These are phyloP conservation scores for Austroboletus festivus DNA, from an alignment of 768 basidiomycete species.

Conservation along the genomic window DNA sequence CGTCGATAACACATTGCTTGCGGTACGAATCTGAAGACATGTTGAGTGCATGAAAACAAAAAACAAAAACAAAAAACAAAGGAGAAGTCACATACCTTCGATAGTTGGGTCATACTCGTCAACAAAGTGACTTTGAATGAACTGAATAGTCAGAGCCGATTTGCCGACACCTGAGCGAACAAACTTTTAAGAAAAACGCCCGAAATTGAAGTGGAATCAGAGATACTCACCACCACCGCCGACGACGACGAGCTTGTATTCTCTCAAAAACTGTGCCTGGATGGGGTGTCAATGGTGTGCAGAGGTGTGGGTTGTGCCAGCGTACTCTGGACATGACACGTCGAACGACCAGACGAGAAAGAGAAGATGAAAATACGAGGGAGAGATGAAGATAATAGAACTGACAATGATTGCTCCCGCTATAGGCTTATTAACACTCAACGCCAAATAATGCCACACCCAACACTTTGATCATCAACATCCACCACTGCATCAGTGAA, in stretches of 20 bases:
- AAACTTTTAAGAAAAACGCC: not conserved
- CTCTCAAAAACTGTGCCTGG: conserved; percentile 86
- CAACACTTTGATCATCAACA: no score
- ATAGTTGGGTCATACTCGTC: conserved; percentile 96
- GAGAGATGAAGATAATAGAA: conserved; percentile 12
- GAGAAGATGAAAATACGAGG: not conserved
- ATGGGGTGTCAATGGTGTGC: conserved; percentile 1
- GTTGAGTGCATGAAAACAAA: not conserved
- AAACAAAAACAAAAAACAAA: not conserved
- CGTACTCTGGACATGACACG: conserved; percentile 32
- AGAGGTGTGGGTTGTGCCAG: not conserved
- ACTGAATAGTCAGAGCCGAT: conserved; percentile 95
- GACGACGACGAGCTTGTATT: conserved; percentile 98
- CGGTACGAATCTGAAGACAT: conserved; percentile 78
- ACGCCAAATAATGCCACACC: conserved; percentile 28
- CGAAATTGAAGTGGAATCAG: conserved; percentile 28
- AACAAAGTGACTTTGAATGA: conserved; percentile 94
- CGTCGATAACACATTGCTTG: conserved; percentile 96
- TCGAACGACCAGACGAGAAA: conserved; percentile 1
- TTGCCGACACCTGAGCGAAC: conserved; percentile 50
- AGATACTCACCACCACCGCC: conserved; percentile 83
- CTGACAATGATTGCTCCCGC: conserved; percentile 5
- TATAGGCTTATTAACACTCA: conserved; percentile 16
- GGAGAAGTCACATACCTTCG: conserved; percentile 58
- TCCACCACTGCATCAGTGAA: not conserved